Base-by-base conservation (phyloP, 2,329 filamentous ascomycete species). In the Colletotrichum falcatum region DNA sequence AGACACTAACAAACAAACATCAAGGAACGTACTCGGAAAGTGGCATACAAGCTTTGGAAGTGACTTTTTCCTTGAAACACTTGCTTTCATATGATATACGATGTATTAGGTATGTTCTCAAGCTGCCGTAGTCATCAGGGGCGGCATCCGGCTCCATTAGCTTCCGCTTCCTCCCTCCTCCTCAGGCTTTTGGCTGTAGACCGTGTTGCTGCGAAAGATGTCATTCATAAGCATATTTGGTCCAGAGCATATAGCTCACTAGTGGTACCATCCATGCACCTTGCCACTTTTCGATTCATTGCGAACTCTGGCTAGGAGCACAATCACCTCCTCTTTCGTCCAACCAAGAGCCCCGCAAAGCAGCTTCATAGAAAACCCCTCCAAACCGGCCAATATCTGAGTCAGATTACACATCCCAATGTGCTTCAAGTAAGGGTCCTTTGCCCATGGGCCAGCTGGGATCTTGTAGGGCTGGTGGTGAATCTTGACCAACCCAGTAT, bases 361-460 rank as follows among this genome's bases (percentile, higher is more conserved):
- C 26, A 76, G 46, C 7, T 68, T 70, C 46, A 77, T 63, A 20
- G 70, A 74, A 49, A 77, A 74, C 2, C 55, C 75, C 28, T 77
- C 74, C 14, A 75, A 39, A 1, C 74, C 74, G 8, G 74, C 75
- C 5, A 73, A 33, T n/a, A 72, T 44, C 65, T 74, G 67, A 5
- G n/a, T 8, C 11, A n/a, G 42, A 11, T 66, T 73, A 6, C 54
- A 63, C 51, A 72, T 46, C 0, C 42, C 80, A 7, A 81, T 74
- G 42, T 81, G 76, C 59, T 80, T 75, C 53, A 73, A 72, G 3
- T 64, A 63, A 0, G 72, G 62, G 49, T 80, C 78, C 63, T 78
- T 80, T 3, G 81, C 73, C 81, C 82, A 84, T 1, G 77, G 74
- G 0, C 79, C 78, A 8, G 79, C 74, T 0, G 80, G 80, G 59